These are phyloP conservation scores for Coix lacrymajobi DNA, from an alignment of 176 grass and related monocot genomes.

Conservation along the genomic window DNA sequence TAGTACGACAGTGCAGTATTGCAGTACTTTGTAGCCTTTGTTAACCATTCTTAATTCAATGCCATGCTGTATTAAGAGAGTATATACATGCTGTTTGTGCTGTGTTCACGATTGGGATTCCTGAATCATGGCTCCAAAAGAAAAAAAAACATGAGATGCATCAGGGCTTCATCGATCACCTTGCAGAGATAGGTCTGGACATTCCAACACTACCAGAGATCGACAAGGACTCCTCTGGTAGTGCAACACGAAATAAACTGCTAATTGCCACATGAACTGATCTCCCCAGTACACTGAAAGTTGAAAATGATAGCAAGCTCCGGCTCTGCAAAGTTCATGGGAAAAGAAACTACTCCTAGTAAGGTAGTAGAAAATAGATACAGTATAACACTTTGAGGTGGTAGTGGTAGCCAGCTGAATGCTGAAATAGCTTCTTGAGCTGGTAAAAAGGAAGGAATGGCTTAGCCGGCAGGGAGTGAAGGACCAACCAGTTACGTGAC, in stretches of 20 bases:
- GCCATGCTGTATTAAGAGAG: background rate
- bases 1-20: background rate
- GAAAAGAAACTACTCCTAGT: background rate
- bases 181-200: background rate
- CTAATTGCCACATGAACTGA: background rate
- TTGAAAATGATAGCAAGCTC: background rate
- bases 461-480: background rate
- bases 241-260: background rate
- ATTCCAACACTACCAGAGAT: no score
- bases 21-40: background rate
- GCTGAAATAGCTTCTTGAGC: background rate
- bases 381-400: background rate
- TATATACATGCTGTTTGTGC: background rate
- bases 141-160: background rate
- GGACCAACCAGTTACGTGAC: background rate
- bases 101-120: background rate
- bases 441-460: constrained; percentile 2
- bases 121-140: background rate
- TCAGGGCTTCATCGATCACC: background rate
- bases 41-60: background rate
- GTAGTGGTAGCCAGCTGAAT: background rate
- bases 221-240: no score
- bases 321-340: background rate
- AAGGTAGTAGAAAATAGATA: background rate
- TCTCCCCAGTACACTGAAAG: background rate